Evolutionary conservation across 2,329 filamentous ascomycete species (phyloP).

Genomic region (Stenocarpella maydis): DNA sequence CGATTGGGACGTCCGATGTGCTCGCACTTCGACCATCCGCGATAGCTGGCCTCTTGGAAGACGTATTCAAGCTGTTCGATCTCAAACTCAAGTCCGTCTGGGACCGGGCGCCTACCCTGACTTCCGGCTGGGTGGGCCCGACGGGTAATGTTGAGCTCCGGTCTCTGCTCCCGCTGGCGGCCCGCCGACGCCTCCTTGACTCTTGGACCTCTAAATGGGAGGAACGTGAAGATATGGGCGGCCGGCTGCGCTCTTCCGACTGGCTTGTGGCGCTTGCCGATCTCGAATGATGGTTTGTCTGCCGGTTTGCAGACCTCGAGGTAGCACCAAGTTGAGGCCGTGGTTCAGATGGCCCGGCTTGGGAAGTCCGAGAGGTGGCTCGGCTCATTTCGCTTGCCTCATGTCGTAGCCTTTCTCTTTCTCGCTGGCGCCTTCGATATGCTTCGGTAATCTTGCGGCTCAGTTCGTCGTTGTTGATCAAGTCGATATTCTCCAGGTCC

Average conservation of each 20-base stretch:
- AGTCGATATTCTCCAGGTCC: slow-evolving; percentile 86
- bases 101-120: slow-evolving; percentile 65
- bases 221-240: slow-evolving; percentile 56
- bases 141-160: slow-evolving; percentile 62
- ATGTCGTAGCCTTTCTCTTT: slow-evolving; percentile 64
- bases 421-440: slow-evolving; percentile 78
- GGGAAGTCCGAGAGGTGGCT: slow-evolving; percentile 49
- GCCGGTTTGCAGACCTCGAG: slow-evolving; percentile 43
- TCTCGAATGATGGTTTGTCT: slow-evolving; percentile 53
- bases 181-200: slow-evolving; percentile 55
- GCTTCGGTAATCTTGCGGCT: slow-evolving; percentile 91
- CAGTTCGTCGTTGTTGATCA: slow-evolving; percentile 86
- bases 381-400: slow-evolving; percentile 56
- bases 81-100: slow-evolving; percentile 68
- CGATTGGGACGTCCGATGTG: slow-evolving; percentile 35
- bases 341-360: slow-evolving; percentile 40
- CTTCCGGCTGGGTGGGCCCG: slow-evolving; percentile 51
- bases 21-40: slow-evolving; percentile 52
- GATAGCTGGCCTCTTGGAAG: slow-evolving; percentile 49
- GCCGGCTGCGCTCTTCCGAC: slow-evolving; percentile 59
- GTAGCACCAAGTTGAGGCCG: slow-evolving; percentile 42
- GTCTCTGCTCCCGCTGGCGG: slow-evolving; percentile 56
- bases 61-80: slow-evolving; percentile 50
- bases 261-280: slow-evolving; percentile 54
- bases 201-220: slow-evolving; percentile 59